Base-by-base conservation (phyloP, 768 basidiomycete species). In the Russula sp. region DNA sequence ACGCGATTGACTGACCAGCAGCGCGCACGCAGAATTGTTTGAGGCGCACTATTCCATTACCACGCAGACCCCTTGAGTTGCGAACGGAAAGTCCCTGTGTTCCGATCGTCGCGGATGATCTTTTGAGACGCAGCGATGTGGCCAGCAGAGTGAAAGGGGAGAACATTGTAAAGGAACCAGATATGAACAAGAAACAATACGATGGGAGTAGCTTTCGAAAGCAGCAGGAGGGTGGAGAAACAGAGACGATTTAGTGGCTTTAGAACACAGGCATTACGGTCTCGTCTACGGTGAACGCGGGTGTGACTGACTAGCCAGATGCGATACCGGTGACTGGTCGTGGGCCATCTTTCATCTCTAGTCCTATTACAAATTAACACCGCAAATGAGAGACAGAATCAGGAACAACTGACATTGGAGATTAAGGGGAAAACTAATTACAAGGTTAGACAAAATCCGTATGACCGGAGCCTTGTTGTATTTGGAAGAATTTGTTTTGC, bases 141-240 rank as follows among this genome's bases (percentile, higher is more conserved):
- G 35, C 57, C 53, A 50, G 57, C 63, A 64, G 58, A 44, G 52
- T 22, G 31, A 59, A 13, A 27, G 47, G 14, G 32, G 47, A 34
- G 20, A 58, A 45, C 47, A 60, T 64, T 9, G 14, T 40, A 10
- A 9, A 32, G 5, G 22, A n/a, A 3, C 35, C 1, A 6, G n/a
- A 42, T 54, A 14, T 48, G 18, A 7, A 34, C 6, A 47, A 34
- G 7, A 9, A 27, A 4, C 5, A 13, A 3, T 18, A 6, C 18
- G 47, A 32, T 52, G 7, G n/a, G 4, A 20, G 20, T 16, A 20
- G 4, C n/a, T 16, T 39, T 5, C 42, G 45, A 47, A 51, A 9
- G 42, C 31, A 16, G 44, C 32, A 47, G n/a, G 32, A 18, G 20
- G 48, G n/a, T 27, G 22, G 37, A 52, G 27, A 48, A 4, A 3